Conservation (phyloP, 108 stramenopile genomes). For the Stephanodiscus triporus region DNA sequence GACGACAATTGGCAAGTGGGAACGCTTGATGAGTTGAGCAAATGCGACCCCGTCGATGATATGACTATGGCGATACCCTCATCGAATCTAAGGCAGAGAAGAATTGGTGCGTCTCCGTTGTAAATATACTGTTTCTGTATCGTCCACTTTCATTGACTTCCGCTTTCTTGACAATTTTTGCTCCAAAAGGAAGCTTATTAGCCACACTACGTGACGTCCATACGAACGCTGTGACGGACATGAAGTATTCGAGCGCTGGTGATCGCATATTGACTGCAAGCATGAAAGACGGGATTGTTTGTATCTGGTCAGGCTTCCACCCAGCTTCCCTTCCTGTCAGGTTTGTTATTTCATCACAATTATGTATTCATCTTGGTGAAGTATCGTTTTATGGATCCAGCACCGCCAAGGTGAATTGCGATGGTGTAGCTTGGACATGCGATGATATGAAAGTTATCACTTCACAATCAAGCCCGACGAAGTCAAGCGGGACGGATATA, state of each 20-base stretch:
- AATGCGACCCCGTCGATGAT: slow-evolving; percentile 6
- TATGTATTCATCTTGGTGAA: slow-evolving; percentile 41
- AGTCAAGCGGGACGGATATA: slow-evolving; percentile 62
- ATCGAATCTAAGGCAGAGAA: not conserved
- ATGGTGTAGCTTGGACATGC: slow-evolving; percentile 79
- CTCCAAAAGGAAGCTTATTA: slow-evolving; percentile 53
- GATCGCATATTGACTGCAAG: slow-evolving; percentile 85
- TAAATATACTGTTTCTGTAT: not conserved
- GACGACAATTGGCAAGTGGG: slow-evolving; percentile 63
- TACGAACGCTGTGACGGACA: slow-evolving; percentile 81
- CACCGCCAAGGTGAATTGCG: slow-evolving; percentile 58
- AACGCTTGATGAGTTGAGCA: slow-evolving; percentile 41
- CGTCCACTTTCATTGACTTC: slow-evolving; percentile 3
- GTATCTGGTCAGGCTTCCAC: slow-evolving; percentile 69
- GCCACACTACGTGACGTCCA: slow-evolving; percentile 70
- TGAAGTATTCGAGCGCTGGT: slow-evolving; percentile 74
- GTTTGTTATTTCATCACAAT: slow-evolving; percentile 32
- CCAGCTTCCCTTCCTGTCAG: slow-evolving; percentile 13
- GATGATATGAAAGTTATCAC: slow-evolving; percentile 81
- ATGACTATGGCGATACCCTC: not conserved
- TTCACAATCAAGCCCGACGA: slow-evolving; percentile 71
- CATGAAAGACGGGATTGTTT: slow-evolving; percentile 82
- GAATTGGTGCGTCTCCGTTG: slow-evolving; percentile 12
- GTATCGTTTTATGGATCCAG: slow-evolving; percentile 3
- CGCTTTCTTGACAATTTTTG: not conserved